A percentile compares a stretch with the other conserved stretches of the same genome.
Evolutionary conservation across 352 stramenopile species (phyloP).

Genomic region (Thalassiosira hispida): DNA sequence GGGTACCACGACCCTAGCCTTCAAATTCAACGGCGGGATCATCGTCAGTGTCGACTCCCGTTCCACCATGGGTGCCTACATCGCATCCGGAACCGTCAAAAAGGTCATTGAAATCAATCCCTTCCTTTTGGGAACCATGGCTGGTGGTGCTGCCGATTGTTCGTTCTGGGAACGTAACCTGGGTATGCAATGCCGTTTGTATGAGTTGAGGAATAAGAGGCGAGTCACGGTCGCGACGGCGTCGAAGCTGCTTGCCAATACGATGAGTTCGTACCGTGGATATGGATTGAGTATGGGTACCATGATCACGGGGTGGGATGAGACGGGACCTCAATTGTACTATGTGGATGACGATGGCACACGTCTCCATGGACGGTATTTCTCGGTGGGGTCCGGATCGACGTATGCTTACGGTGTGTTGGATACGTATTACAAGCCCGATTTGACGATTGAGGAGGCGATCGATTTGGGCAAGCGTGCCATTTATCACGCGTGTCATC

Average conservation of each 20-base stretch:
- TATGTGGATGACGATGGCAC: constrained; percentile 99
- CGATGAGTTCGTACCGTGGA: constrained; percentile 93
- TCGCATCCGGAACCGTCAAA: constrained; percentile 98
- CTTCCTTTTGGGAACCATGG: constrained; percentile 99
- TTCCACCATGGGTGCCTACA: constrained; percentile 98
- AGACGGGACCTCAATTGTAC: constrained; percentile 96
- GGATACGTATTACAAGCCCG: constrained; percentile 94
- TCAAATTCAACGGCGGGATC: constrained; percentile 98
- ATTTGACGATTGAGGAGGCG: constrained; percentile 97
- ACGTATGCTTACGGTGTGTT: constrained; percentile 99
- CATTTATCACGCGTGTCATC: constrained; percentile 99
- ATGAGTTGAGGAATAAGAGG: constrained; percentile 99
- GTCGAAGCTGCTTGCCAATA: constrained; percentile 99
- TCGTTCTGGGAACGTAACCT: constrained; percentile 99
- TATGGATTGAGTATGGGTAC: constrained; percentile 95
- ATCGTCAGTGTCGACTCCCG: constrained; percentile 98
- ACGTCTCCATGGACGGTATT: constrained; percentile 96
- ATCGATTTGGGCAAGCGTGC: constrained; percentile 98
- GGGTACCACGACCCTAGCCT: constrained; percentile 99
- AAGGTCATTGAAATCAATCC: constrained; percentile 99
- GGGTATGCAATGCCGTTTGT: constrained; percentile 93
- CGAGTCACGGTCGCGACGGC: constrained; percentile 98
- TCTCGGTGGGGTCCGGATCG: constrained; percentile 98
- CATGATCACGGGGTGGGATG: constrained; percentile 99
- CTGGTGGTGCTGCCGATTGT: constrained; percentile 98